Base-by-base conservation (phyloP, 1,284 basidiomycete species). In the Pseudozyma tsukubaensis region DNA sequence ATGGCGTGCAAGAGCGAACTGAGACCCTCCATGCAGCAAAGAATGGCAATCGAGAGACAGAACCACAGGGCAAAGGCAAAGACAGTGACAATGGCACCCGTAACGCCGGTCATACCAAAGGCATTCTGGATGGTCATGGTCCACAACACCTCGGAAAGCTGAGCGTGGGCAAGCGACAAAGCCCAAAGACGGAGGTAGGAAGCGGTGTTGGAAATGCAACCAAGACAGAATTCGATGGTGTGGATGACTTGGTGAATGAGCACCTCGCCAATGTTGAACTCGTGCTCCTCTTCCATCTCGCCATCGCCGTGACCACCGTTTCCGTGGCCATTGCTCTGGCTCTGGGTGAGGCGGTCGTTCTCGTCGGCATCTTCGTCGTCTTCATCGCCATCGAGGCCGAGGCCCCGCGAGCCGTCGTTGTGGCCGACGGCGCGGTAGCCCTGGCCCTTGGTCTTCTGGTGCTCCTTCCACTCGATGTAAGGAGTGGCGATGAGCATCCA, bases 121-220 rank as follows among this genome's bases (percentile, higher is more conserved):
- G 74, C 81, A 49, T 79, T 82, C 60, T 75, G 68, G 58, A 84
- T 81, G 35, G 83, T 84, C 83, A 84, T 84, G 53, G 73, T 82
- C 83, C 83, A 84, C 45, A 83, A 70, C 50, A 99, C 97, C 86
- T 97, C 95, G 54, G 94, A 96, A 24, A 99, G 88, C 86, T 99
- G 97, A 13, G 97, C 94, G 86, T 99, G 96, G 9, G 96, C 96
- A 51, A 99, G 89, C 35, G 97, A 99, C 10, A 99, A 89, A 21
- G 97, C 97, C 96, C 96, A 99, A 40, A 99, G 89, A 86, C 96
- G 96, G 55, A 99, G 91, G 86, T 99, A 99, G 21, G 95, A 98
- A 9, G 96, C 97, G 2, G 97, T 99, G 86, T 99, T 97, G 74
- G 97, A 99, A 84, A 99, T 97, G 86, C 96, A 97, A 19, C 95